Base-by-base conservation (phyloP, 441 rosid species). In the Arabidopsis lyrata region DNA sequence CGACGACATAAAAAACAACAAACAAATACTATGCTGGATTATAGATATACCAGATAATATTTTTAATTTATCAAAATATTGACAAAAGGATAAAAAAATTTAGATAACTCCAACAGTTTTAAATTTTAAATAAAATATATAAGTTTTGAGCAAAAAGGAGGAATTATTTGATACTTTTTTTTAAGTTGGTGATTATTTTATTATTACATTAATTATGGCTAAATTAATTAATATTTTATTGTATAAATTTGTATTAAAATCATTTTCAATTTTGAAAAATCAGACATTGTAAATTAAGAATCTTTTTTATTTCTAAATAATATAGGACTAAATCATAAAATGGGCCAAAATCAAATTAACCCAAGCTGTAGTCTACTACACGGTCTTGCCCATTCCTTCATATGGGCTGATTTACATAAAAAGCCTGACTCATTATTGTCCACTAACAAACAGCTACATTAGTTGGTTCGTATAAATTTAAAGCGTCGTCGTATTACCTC, bases 321-420 rank as follows among this genome's bases (percentile, higher is more conserved):
- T 29, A 49, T 11, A 48, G 32, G 29, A 54, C 13, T 15, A 57
- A 8, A 34, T 15, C 1, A 38, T 7, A 20, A 63, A 63, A 22
- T 66, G 71, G 70, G 49, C 49, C 27, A 35, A 38, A 5, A 38
- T 15, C 12, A 52, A 29, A 50, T 39, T 0, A 12, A 50, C 71
- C 52, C 10, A 48, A 70, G 35, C 10, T 0, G 6, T 57, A 57
- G 56, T 5, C 13, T 0, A 57, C 31, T 20, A 20, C 12, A 22
- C 20, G 38, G 20, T 38, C 4, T 38, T 52, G 1, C 13, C 14
- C 68, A 38, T 49, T 38, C n/a, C 8, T 16, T 71, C 5, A 54
- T 41, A 45, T 53, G 29, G 63, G 76, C 63, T 63, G 3, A 41
- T 9, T 18, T 35, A 41, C 5, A 20, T 29, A 5, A 45, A 5